Percentiles rank a stretch among this genome's conserved stretches.
phyloP scores from a whole-genome alignment of 2,329 filamentous ascomycete species.

The Aspergillus pseudonomiae region DNA sequence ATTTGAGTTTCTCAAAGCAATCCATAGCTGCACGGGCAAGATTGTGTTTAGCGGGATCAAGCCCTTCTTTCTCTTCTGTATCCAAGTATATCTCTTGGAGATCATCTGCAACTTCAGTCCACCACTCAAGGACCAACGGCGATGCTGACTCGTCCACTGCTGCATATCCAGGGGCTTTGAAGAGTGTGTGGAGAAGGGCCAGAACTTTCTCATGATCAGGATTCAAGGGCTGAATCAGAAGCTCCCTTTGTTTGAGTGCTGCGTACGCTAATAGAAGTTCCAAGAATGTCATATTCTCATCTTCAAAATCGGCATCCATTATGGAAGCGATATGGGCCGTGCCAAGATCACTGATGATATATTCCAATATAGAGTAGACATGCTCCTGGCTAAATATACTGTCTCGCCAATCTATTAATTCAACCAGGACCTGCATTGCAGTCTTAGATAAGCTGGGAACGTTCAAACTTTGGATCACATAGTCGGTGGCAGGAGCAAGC shows the following conservation, averaged over 20 bases:
- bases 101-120: constrained; percentile 45
- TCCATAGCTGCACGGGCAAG: constrained; percentile 44
- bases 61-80: constrained; percentile 27
- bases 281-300: constrained; percentile 43
- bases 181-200: constrained; percentile 40
- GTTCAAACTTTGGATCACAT: constrained; percentile 30
- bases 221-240: constrained; percentile 35
- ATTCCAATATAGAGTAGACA: constrained; percentile 33
- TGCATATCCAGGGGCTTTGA: constrained; percentile 44
- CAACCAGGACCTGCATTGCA: constrained; percentile 39
- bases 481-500: constrained; percentile 25
- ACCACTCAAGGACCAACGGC: constrained; percentile 45
- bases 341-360: constrained; percentile 38
- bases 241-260: constrained; percentile 31
- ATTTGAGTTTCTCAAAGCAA: constrained; percentile 47
- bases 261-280: constrained; percentile 45
- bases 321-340: constrained; percentile 36
- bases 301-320: constrained; percentile 39
- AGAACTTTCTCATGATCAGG: constrained; percentile 39
- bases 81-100: constrained; percentile 37
- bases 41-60: constrained; percentile 40
- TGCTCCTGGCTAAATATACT: constrained; percentile 31
- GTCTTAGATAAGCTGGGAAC: constrained; percentile 30
- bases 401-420: constrained; percentile 34
- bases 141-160: constrained; percentile 44